Evolutionary conservation across 1,284 basidiomycete genomes (phyloP), one percentile per base, ranked within the genome.

Genomic region (Sporisorium reilianum): DNA sequence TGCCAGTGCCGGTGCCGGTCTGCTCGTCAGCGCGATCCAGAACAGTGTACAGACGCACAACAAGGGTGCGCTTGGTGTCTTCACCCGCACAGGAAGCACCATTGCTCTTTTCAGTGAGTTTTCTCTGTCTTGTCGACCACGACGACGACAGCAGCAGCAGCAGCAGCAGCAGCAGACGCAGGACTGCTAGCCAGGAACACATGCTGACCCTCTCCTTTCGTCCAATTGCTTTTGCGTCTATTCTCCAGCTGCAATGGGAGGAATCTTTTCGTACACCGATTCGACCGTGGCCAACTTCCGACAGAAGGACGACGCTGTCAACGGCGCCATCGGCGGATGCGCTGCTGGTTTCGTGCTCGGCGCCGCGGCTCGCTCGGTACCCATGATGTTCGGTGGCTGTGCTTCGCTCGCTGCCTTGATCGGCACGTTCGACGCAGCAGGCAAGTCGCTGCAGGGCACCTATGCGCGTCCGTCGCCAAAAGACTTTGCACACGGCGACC

Each of bases 311-410:
- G 95, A 97, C 84, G 87, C 91, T 36, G 83, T 93, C 79, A 97
- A 95, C 83, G 91, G 92, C 59, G 92, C 92, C 52, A 90, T 90
- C 55, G 95, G 93, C 71, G 95, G 92, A 61, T 97, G 95, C 86
- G 95, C 94, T 53, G 94, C 94, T 59, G 95, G 95, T 52, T 93
- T 97, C 85, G 87, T 97, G 70, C 92, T 93, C 45, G 95, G 95
- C 66, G 87, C 95, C 67, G 89, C 91, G 87, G 88, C 93, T 93
- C 83, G 92, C 74, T 97, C 94, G 25, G 80, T 97, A 71, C 95
- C 95, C 14, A 87, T 92, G 81, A 94, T 93, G 53, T 80, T 94
- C 41, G 93, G 90, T 48, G 90, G 91, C 38, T 96, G 94, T 84
- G 91, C 89, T 7, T 88, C 92, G 58, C 87, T 96, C 62, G 94